Base-by-base conservation (phyloP, 202 grass and related monocot genomes). In the Elaeis oleifera region DNA sequence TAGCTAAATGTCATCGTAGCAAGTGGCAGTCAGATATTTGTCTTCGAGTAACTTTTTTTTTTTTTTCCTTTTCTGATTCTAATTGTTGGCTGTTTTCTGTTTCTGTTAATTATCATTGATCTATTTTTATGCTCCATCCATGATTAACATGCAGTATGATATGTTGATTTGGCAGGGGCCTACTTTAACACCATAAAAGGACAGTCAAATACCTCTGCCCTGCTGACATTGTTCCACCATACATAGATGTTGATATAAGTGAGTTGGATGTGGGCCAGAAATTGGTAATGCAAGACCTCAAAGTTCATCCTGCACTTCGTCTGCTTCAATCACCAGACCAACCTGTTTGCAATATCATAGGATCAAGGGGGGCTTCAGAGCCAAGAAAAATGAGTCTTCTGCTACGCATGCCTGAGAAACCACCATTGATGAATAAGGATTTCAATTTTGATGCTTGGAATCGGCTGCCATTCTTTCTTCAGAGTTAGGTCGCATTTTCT, bases 101-200 rank as follows among this genome's bases (percentile, higher is more conserved):
- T 44, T 44, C 36, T 44, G 14, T 44, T 44, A 44, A 44, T 44
- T 44, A 44, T 13, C 36, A 44, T 13, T 13, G 1, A 44, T 44
- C 13, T 44, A 9, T 31, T 31, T 31, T 6, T 31, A 31, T 31
- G 28, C 28, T 44, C 36, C 9, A 13, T 44, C 36, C 2, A 44
- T 44, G 36, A 44, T 3, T 44, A 44, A 44, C 36, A 44, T 44
- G 36, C 8, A 44, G 36, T 13, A 44, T 44, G 11, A 44, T 44
- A 44, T 13, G 50, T 64, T 24, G 5, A 49, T 70, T 63, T 61
- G 59, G n/a, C 82, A 97, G 92, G 92, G 59, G 81, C 88, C 63
- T 97, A 92, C 56, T 97, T 97, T 64, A 97, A 97, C 75, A 86
- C 82, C 20, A 89, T 97, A 81, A 92, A 79, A 79, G 84, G 71